Percentiles rank a stretch among this genome's conserved stretches.
These are phyloP conservation scores for Fistulifera pelliculosa DNA, from an alignment of 108 stramenopile genomes.

Conservation along the genomic window DNA sequence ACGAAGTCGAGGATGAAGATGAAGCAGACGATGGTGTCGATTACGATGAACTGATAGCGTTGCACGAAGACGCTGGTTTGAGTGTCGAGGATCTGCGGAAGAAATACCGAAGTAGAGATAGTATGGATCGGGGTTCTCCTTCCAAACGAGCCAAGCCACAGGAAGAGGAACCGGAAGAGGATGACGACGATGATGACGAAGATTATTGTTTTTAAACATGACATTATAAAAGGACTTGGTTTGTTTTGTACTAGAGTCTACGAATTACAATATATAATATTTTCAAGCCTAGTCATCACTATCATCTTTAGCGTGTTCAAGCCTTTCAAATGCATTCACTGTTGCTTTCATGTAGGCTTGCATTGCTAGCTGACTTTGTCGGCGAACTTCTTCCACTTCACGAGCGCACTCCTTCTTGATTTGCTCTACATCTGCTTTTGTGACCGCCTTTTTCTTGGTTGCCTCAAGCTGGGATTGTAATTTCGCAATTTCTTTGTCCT, in stretches of 20 bases:
- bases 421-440: too few species aligned
- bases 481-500: too few species aligned
- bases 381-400: not conserved
- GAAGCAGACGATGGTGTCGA: slow-evolving; percentile 24
- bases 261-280: not conserved
- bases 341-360: slow-evolving; percentile 10
- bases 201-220: slow-evolving; percentile 3
- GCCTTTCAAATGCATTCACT: not conserved
- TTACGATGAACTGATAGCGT: slow-evolving; percentile 25
- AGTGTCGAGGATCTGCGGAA: slow-evolving; percentile 12
- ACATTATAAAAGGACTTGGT: too few species aligned
- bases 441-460: too few species aligned
- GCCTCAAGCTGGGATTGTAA: too few species aligned
- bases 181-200: slow-evolving; percentile 10
- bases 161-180: not conserved
- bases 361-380: not conserved
- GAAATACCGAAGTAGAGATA: slow-evolving; percentile 5
- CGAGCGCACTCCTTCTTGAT: too few species aligned
- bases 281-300: not conserved
- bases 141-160: not conserved
- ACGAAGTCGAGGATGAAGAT: slow-evolving; percentile 9
- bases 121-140: not conserved
- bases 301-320: not conserved
- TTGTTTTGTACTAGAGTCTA: too few species aligned
- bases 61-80: slow-evolving; percentile 26